Evolutionary conservation across 805 yeast species (phyloP).

Genomic region (Ogataea paraovalis): DNA sequence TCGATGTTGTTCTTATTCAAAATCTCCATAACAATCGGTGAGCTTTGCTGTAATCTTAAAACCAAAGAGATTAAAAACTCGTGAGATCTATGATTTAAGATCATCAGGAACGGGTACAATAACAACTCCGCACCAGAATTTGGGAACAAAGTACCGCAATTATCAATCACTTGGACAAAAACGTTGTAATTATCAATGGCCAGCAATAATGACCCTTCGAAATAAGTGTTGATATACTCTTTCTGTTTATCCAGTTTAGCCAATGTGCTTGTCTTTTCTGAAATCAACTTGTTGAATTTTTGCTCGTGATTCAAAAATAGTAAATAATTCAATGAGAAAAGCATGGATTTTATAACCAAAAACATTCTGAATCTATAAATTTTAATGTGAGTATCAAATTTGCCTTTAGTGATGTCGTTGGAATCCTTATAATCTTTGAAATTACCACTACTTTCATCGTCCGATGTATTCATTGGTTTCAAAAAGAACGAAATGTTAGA

Average conservation of each 20-base stretch:
- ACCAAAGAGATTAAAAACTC: constrained; percentile 56
- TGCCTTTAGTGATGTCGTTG: constrained; percentile 13
- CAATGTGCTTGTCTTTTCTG: constrained; percentile 27
- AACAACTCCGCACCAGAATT: constrained; percentile 43
- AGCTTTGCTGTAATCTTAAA: constrained; percentile 39
- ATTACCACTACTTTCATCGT: constrained; percentile 3
- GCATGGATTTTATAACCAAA: constrained; percentile 40
- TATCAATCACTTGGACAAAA: constrained; percentile 31
- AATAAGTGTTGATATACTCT: constrained; percentile 30
- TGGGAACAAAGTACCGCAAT: constrained; percentile 24
- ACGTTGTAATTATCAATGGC: constrained; percentile 37
- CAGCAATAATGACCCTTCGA: constrained; percentile 32
- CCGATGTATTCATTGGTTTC: constrained; percentile 9
- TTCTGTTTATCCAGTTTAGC: constrained; percentile 31
- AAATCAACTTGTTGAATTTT: constrained; percentile 30
- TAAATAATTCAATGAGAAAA: constrained; percentile 49
- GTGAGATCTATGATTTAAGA: constrained; percentile 52
- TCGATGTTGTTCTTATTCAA: constrained; percentile 32
- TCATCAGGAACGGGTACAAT: constrained; percentile 45
- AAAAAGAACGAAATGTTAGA: constrained; percentile 23
- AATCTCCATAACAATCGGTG: constrained; percentile 32
- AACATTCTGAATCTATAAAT: constrained; percentile 31
- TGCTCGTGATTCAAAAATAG: constrained; percentile 36
- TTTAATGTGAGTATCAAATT: constrained; percentile 22
- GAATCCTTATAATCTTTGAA: constrained; percentile 14